Conservation (phyloP, 1,284 basidiomycete genomes). For the Waitea zeae region DNA sequence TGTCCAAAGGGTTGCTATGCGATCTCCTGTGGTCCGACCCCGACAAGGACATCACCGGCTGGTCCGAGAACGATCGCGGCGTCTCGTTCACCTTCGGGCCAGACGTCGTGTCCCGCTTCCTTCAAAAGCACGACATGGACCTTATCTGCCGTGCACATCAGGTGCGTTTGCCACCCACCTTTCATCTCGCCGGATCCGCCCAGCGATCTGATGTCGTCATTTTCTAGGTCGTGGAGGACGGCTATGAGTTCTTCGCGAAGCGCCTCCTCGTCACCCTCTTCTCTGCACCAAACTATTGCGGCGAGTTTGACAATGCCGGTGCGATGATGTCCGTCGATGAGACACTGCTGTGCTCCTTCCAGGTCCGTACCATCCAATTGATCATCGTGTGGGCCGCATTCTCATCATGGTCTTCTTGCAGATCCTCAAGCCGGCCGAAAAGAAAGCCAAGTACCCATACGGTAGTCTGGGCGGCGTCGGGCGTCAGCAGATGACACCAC, state of each 20-base stretch:
- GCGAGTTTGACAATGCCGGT: conserved; percentile 97
- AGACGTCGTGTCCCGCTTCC: conserved; percentile 92
- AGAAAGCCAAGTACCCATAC: conserved; percentile 73
- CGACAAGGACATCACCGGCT: conserved; percentile 98
- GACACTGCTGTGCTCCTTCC: conserved; percentile 95
- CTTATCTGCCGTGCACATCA: conserved; percentile 97
- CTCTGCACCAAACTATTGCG: conserved; percentile 96
- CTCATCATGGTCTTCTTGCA: conserved; percentile 14
- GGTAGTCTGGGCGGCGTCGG: conserved; percentile 65
- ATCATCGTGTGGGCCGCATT: conserved; percentile 1
- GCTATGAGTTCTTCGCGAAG: conserved; percentile 99
- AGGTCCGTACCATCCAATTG: conserved; percentile 34
- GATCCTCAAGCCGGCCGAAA: conserved; percentile 98
- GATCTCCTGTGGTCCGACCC: conserved; percentile 99
- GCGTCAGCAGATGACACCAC: conserved; percentile 65
- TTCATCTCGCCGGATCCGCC: neutral
- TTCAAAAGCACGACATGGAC: conserved; percentile 99
- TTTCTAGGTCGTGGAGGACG: conserved; percentile 86
- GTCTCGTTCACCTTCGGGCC: conserved; percentile 98
- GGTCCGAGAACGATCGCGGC: conserved; percentile 98
- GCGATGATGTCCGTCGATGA: conserved; percentile 99
- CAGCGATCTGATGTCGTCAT: conserved; percentile 1
- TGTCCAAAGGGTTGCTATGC: conserved; percentile 63
- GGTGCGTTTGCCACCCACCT: conserved; percentile 31
- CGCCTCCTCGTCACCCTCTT: conserved; percentile 94